Base-by-base conservation (phyloP, 768 basidiomycete species). In the Hericium alpestre region DNA sequence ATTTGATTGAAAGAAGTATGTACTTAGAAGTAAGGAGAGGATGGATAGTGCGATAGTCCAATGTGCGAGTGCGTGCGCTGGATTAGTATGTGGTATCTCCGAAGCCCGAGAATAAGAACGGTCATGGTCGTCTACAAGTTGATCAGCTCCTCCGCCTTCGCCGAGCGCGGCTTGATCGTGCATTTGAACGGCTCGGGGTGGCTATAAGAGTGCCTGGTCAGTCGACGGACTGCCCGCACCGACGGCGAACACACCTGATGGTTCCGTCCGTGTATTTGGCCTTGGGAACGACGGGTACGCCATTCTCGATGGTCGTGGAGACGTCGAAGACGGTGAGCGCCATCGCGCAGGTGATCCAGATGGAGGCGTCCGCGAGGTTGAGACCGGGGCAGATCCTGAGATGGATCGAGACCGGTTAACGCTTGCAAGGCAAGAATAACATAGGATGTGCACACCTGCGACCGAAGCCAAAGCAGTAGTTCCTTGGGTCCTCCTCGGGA, bases 121-220 rank as follows among this genome's bases (percentile, higher is more conserved):
- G 9, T 32, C 32, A 32, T 32, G 32, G 32, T 32, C 32, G 32
- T 32, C 32, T 32, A 32, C 43, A 22, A 46, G n/a, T 15, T 51
- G 43, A 59, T 56, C 13, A 57, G 51, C 20, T 18, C 51, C 49
- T 53, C 41, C 23, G 62, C 54, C 6, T 48, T 51, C 32, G 57
- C 32, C 22, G 50, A 52, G 5, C 63, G 55, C 15, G 63, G 61
- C 54, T 49, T 55, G 18, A 64, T 60, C 7, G 38, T 38, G 48
- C 63, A 64, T 47, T 56, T 56, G 49, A 64, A 64, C n/a, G 61
- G 54, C 49, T 56, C 51, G 10, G 63, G 63, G 38, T 58, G 59
- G 27, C 61, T 64, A 25, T 5, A 22, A 16, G 38, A 23, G 22
- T n/a, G 4, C 4, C 13, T 20, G n/a, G 43, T 46, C 11, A 51